Conservation (phyloP, 129 eudicot genomes). For the Pseudognaphalium luteoalbum region DNA sequence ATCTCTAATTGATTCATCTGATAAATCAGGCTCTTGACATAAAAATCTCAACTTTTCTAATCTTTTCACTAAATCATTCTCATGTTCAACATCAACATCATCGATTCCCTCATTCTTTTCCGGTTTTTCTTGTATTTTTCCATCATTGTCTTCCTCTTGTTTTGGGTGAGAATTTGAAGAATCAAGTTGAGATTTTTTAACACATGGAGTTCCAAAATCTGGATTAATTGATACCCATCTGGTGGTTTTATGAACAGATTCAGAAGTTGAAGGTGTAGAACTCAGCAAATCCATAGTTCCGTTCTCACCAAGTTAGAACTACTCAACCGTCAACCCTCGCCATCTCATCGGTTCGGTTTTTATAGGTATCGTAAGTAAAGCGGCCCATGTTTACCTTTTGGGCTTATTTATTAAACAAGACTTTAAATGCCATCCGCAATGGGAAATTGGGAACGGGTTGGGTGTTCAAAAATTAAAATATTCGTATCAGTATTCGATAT, state of each 20-base stretch:
- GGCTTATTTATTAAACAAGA: too few species aligned
- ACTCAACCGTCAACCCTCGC: background rate
- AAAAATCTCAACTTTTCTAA: constrained; percentile 45
- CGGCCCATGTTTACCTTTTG: background rate
- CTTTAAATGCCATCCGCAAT: too few species aligned
- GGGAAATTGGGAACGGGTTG: too few species aligned
- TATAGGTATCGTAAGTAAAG: background rate
- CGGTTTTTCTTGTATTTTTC: constrained; percentile 13
- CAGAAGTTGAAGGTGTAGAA: constrained; percentile 29
- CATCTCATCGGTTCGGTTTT: background rate
- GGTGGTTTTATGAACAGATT: constrained; percentile 21
- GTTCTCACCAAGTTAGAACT: background rate
- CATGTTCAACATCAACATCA: constrained; percentile 3
- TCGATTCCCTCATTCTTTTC: constrained; percentile 16
- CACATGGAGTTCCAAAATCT: constrained; percentile 31
- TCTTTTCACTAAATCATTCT: constrained; percentile 38
- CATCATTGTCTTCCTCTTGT: constrained; percentile 19
- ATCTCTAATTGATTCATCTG: constrained; percentile 48
- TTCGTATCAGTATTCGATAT: too few species aligned
- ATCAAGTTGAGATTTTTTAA: constrained; percentile 33
- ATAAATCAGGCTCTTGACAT: constrained; percentile 49
- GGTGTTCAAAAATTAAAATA: too few species aligned
- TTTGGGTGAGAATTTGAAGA: constrained; percentile 20
- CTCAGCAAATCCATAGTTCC: constrained; percentile 30
- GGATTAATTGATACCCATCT: constrained; percentile 38